phyloP scores from a whole-genome alignment of 2,329 filamentous ascomycete species.

The Septoria linicola region DNA sequence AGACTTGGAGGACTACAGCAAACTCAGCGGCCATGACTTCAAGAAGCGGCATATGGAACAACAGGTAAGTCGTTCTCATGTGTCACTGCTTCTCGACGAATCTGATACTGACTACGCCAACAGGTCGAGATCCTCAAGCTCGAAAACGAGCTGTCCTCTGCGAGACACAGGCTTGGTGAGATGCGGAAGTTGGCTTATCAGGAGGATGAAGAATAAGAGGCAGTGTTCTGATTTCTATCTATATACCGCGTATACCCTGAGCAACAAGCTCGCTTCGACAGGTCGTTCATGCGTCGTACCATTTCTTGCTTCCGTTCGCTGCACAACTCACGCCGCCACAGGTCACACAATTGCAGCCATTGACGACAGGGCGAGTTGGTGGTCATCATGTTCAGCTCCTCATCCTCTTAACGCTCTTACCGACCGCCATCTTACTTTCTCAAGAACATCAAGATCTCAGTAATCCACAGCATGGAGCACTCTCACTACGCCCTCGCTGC shows the following conservation, averaged over 20 bases:
- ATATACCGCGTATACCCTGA: neutral
- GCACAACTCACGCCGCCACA: too few relatives aligned
- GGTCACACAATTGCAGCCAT: too few relatives aligned
- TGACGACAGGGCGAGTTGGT: too few relatives aligned
- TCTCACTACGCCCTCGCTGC: neutral
- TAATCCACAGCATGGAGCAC: conserved; percentile 1
- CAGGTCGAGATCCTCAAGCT: conserved; percentile 96
- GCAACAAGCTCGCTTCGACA: conserved; percentile 6
- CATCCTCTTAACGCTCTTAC: too few relatives aligned
- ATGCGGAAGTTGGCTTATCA: conserved; percentile 98
- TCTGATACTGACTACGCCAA: conserved; percentile 12
- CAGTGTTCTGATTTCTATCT: neutral
- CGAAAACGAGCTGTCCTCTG: conserved; percentile 78
- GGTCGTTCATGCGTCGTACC: too few relatives aligned
- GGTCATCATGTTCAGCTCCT: too few relatives aligned
- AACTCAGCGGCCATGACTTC: conserved; percentile 91
- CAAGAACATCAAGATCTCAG: too few relatives aligned
- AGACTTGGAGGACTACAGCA: conserved; percentile 73
- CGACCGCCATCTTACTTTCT: too few relatives aligned
- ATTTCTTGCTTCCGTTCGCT: too few relatives aligned
- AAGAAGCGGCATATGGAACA: conserved; percentile 99
- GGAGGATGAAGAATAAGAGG: conserved; percentile 57
- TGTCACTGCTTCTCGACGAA: conserved; percentile 5
- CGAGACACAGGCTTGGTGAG: conserved; percentile 82
- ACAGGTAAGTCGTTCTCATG: conserved; percentile 66